These are phyloP conservation scores for Marasmius tenuissimus DNA, from an alignment of 1,284 basidiomycete species.

Conservation along the genomic window DNA sequence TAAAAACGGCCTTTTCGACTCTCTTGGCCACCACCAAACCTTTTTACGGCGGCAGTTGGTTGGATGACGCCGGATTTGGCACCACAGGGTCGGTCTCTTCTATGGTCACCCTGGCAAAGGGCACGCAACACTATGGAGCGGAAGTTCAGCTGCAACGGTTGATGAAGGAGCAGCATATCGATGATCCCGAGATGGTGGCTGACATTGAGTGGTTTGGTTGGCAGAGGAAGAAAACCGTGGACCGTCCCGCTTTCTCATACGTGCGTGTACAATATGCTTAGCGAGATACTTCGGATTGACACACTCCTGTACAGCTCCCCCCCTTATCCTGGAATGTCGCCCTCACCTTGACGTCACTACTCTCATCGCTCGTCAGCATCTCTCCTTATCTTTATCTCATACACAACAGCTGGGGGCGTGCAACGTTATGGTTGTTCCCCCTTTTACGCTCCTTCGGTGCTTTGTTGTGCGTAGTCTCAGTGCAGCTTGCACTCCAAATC, in stretches of 20 bases:
- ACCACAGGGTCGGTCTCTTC: not conserved
- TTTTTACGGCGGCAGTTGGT: not conserved
- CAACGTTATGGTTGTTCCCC: not conserved
- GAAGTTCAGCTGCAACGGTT: not conserved
- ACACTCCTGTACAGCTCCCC: not conserved
- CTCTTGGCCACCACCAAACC: slow-evolving; percentile 1
- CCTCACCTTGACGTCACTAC: not conserved
- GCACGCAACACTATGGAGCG: not conserved
- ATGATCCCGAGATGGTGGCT: not conserved
- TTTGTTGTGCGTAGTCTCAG: not conserved
- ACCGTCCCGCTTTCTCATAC: not conserved
- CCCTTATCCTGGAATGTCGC: not conserved
- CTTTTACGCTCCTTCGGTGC: not conserved
- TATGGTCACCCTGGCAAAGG: not conserved
- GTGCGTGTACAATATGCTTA: not conserved
- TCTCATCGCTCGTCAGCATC: not conserved
- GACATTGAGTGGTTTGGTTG: not conserved
- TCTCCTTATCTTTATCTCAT: not conserved
- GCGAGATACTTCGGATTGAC: not conserved
- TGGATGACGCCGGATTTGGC: slow-evolving; percentile 4
- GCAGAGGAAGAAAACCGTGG: no score
- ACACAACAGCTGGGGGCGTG: not conserved
- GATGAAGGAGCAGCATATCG: not conserved
- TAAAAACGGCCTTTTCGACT: slow-evolving; percentile 4
- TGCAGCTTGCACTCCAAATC: not conserved